Conservation (phyloP, 2,329 filamentous ascomycete genomes). For the Leptographium lundbergii region DNA sequence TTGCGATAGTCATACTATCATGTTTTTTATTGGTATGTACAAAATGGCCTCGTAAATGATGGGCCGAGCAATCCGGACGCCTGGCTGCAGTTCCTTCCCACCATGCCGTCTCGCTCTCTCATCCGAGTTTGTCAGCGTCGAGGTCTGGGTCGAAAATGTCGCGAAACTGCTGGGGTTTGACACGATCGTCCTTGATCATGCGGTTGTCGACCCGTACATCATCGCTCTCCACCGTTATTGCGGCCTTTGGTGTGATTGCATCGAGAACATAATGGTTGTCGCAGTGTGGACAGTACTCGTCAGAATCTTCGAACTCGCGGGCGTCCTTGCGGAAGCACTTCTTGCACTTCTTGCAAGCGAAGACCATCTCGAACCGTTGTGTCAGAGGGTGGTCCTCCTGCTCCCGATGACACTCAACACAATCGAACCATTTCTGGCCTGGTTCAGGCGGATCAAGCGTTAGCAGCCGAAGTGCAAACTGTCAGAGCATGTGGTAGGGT, state of each 20-base stretch:
- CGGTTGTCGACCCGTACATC: conserved; percentile 74
- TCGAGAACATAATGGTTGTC: conserved; percentile 98
- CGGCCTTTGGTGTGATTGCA: conserved; percentile 69
- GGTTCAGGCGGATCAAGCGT: neutral
- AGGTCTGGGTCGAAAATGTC: conserved; percentile 67
- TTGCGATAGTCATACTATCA: neutral
- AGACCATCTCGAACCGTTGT: conserved; percentile 77
- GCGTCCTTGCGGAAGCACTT: conserved; percentile 96
- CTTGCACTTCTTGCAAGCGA: conserved; percentile 97
- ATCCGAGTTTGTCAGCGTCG: conserved; percentile 66
- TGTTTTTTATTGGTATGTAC: neutral
- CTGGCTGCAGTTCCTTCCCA: neutral
- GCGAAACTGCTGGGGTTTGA: conserved; percentile 44
- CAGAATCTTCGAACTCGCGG: conserved; percentile 83
- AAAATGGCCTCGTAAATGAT: neutral
- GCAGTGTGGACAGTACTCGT: conserved; percentile 98
- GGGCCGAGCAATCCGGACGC: neutral
- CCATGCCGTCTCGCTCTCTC: conserved; percentile 15
- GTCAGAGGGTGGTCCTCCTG: conserved; percentile 62
- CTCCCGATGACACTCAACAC: conserved; percentile 85
- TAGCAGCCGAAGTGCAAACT: neutral
- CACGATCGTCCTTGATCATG: conserved; percentile 87
- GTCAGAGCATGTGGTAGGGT: neutral
- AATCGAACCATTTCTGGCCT: conserved; percentile 98
- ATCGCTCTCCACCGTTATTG: conserved; percentile 79